Evolutionary conservation across 768 basidiomycete genomes (phyloP).

Genomic region (Boletus vermiculosoides): DNA sequence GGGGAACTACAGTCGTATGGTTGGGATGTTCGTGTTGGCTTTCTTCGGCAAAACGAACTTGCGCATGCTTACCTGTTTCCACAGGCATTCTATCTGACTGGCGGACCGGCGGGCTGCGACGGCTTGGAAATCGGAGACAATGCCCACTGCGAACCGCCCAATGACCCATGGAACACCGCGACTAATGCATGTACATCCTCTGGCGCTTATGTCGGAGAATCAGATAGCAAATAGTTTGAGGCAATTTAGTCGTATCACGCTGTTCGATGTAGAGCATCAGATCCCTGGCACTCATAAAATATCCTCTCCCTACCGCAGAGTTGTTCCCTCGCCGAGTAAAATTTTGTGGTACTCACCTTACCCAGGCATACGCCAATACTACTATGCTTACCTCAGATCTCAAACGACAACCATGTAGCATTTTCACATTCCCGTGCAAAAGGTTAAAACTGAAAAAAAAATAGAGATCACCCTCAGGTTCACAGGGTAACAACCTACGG

Average conservation of each 20-base stretch:
- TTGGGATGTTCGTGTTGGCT: neutral
- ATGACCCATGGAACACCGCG: neutral
- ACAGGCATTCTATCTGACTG: neutral
- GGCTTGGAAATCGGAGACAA: neutral
- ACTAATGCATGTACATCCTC: neutral
- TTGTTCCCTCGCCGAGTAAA: no score
- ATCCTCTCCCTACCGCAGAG: no score
- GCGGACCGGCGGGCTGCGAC: slow-evolving; percentile 1
- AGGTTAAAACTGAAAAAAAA: neutral
- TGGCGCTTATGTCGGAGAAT: neutral
- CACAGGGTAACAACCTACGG: neutral
- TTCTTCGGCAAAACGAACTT: neutral
- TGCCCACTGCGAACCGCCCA: neutral
- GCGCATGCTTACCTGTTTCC: neutral
- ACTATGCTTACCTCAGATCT: neutral
- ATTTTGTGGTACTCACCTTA: neutral
- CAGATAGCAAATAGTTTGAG: neutral
- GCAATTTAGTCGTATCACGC: no score
- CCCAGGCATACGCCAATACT: neutral
- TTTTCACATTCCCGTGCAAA: no score
- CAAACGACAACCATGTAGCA: neutral
- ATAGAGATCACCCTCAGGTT: neutral
- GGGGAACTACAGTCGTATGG: neutral
- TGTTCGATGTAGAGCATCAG: neutral
- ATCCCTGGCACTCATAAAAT: neutral